Evolutionary conservation across 768 basidiomycete genomes (phyloP), one percentile per base, ranked within the genome.

Genomic region (Serpula lacrymans): DNA sequence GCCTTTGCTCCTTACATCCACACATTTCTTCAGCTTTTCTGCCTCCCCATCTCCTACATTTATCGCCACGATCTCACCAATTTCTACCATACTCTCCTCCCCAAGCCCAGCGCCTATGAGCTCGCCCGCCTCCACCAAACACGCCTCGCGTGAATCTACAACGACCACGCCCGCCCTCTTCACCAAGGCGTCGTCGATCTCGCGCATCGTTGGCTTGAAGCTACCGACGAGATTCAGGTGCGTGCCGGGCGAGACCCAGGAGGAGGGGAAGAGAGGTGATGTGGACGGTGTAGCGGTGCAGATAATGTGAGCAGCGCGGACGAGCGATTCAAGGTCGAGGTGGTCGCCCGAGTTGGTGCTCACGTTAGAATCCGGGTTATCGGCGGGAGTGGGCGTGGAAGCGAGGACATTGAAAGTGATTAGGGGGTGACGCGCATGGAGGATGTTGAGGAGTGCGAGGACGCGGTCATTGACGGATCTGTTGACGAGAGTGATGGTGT

Each of bases 151-250:
- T 1, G 86, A 89, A 58, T 95, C 91, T 0, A 93, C 89, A 0
- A 89, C 64, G 13, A 92, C 61, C 16, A 64, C 54, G 35, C 59
- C 66, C 0, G 82, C 80, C 2, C 86, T 67, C 20, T 59, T 52
- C 9, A 93, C 59, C 11, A 92, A 68, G 0, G 61, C 65, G 0
- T 51, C 57, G 20, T 86, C 80, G 6, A 91, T 75, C 56, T 95
- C 91, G 30, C 70, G 73, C 92, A 94, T 95, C 3, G 63, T 54
- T 1, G 85, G 85, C 13, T 72, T 92, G 54, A 88, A 94, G 41
- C 86, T 88, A 5, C 91, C 90, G 20, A 90, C 77, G 2, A 93
- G 65, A 41, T 89, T 78, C 24, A 94, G 51, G 49, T 88, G 85
- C 0, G 84, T 72, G 0, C 80, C 80, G 2, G 72, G 57, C 3